Evolutionary conservation across 805 yeast genomes (phyloP).

Genomic region (Candida gorgasii): DNA sequence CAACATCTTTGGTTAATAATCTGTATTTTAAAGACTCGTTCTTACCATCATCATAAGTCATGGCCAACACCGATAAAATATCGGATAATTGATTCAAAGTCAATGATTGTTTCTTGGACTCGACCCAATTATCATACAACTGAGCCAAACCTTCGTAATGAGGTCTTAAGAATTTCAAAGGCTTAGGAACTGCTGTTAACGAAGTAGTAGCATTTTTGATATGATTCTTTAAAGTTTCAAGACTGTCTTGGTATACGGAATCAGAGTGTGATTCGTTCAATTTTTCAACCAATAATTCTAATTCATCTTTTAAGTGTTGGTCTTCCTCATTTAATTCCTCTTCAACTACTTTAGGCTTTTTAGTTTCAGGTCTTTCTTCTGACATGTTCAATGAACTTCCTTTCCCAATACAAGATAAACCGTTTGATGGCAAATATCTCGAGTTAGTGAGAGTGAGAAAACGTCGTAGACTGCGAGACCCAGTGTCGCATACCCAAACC

Average conservation of each 20-base stretch:
- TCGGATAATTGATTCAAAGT: constrained; percentile 72
- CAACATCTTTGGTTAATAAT: constrained; percentile 49
- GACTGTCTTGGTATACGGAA: constrained; percentile 58
- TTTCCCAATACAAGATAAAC: not conserved
- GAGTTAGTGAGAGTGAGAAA: constrained; percentile 5
- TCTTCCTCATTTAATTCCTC: constrained; percentile 95
- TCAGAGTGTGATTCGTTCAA: constrained; percentile 51
- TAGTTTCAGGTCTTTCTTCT: constrained; percentile 18
- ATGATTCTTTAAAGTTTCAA: constrained; percentile 68
- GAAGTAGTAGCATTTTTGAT: constrained; percentile 94
- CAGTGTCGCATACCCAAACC: not conserved
- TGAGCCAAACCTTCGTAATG: constrained; percentile 69
- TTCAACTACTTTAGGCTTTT: constrained; percentile 33
- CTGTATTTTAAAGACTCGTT: constrained; percentile 81
- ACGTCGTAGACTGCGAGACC: not conserved
- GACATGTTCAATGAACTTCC: too few species aligned
- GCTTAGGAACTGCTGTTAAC: constrained; percentile 99
- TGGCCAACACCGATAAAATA: constrained; percentile 86
- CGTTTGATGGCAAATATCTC: constrained; percentile 11
- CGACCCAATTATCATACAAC: constrained; percentile 67
- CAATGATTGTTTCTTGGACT: constrained; percentile 25
- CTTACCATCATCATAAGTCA: constrained; percentile 85
- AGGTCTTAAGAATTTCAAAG: constrained; percentile 91
- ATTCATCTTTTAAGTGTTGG: constrained; percentile 78
- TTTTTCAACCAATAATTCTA: constrained; percentile 84